Evolutionary conservation across 192 early-diverging fungal genomes (phyloP).

Genomic region (Tieghemiomyces parasiticus): DNA sequence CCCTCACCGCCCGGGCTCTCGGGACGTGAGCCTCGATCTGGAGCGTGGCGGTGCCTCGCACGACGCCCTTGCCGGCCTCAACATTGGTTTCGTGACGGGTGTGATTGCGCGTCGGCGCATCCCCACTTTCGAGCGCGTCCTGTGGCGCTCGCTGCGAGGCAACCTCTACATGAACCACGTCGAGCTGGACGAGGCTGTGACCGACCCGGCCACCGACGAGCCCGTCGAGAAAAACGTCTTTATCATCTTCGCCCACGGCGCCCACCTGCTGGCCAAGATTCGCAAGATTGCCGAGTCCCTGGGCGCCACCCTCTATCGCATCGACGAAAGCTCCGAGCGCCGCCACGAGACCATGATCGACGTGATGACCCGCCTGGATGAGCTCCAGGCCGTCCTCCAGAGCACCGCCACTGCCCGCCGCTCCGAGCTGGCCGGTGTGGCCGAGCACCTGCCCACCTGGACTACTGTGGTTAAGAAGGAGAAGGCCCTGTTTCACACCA

Average conservation of each 20-base stretch:
- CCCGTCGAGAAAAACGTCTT: slow-evolving; percentile 92
- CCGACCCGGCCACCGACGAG: slow-evolving; percentile 80
- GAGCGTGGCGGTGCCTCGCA: slow-evolving; percentile 14
- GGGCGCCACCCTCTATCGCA: slow-evolving; percentile 87
- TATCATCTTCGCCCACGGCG: slow-evolving; percentile 95
- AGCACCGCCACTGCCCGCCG: slow-evolving; percentile 74
- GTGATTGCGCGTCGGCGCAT: slow-evolving; percentile 76
- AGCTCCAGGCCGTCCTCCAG: slow-evolving; percentile 65
- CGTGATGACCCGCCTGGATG: slow-evolving; percentile 75
- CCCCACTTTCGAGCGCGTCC: slow-evolving; percentile 83
- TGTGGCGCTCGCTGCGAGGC: slow-evolving; percentile 93
- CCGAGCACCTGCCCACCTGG: slow-evolving; percentile 82
- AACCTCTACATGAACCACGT: slow-evolving; percentile 94
- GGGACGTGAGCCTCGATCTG: slow-evolving; percentile 16
- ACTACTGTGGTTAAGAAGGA: slow-evolving; percentile 86
- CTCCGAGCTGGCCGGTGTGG: slow-evolving; percentile 68
- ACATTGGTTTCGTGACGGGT: slow-evolving; percentile 81
- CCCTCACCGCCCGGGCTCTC: slow-evolving; percentile 15
- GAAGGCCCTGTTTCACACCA: slow-evolving; percentile 91
- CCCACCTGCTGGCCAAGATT: slow-evolving; percentile 77
- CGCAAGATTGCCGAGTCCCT: slow-evolving; percentile 87
- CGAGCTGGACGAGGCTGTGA: slow-evolving; percentile 89
- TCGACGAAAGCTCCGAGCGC: slow-evolving; percentile 69
- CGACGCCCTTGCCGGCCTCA: slow-evolving; percentile 22
- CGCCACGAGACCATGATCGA: slow-evolving; percentile 70